Percentiles rank a stretch among this genome's conserved stretches.
phyloP scores from a whole-genome alignment of 768 basidiomycete species.

The Mycena epipterygia region DNA sequence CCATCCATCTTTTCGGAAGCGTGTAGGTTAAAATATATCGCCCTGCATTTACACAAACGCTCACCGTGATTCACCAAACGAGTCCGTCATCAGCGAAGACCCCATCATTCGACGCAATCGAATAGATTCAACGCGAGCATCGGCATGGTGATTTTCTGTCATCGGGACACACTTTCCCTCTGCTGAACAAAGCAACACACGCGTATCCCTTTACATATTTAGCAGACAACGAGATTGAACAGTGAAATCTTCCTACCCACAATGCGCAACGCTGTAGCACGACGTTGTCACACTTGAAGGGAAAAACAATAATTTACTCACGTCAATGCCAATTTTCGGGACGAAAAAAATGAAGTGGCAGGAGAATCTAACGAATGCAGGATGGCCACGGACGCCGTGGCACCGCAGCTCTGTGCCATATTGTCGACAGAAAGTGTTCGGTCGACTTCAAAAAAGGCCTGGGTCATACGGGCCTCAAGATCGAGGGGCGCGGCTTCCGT shows the following conservation, averaged over 20 bases:
- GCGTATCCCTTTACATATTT: slow-evolving; percentile 77
- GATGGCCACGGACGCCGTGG: slow-evolving; percentile 91
- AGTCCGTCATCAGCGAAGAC: slow-evolving; percentile 90
- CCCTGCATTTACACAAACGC: slow-evolving; percentile 27
- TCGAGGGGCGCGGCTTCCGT: slow-evolving; percentile 63
- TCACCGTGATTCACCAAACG: slow-evolving; percentile 92
- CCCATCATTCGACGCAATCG: slow-evolving; percentile 93
- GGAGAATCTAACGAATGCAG: slow-evolving; percentile 92
- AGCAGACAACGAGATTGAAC: background rate
- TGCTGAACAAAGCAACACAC: slow-evolving; percentile 85
- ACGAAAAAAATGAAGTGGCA: slow-evolving; percentile 85
- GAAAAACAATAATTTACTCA: slow-evolving; percentile 4
- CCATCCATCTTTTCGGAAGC: slow-evolving; percentile 84
- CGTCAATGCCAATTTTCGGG: slow-evolving; percentile 81
- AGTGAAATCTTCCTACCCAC: slow-evolving; percentile 71
- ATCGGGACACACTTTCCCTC: slow-evolving; percentile 86
- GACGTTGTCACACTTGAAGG: background rate
- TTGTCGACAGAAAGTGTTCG: slow-evolving; percentile 76
- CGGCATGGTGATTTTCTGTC: slow-evolving; percentile 97
- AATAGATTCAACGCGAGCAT: slow-evolving; percentile 86
- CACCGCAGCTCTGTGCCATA: slow-evolving; percentile 83
- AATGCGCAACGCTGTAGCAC: slow-evolving; percentile 77
- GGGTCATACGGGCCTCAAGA: slow-evolving; percentile 87
- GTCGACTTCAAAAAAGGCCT: slow-evolving; percentile 93
- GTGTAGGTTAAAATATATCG: slow-evolving; percentile 12